Conservation (phyloP, 2,329 filamentous ascomycete species). For the Verruconis gallopava region DNA sequence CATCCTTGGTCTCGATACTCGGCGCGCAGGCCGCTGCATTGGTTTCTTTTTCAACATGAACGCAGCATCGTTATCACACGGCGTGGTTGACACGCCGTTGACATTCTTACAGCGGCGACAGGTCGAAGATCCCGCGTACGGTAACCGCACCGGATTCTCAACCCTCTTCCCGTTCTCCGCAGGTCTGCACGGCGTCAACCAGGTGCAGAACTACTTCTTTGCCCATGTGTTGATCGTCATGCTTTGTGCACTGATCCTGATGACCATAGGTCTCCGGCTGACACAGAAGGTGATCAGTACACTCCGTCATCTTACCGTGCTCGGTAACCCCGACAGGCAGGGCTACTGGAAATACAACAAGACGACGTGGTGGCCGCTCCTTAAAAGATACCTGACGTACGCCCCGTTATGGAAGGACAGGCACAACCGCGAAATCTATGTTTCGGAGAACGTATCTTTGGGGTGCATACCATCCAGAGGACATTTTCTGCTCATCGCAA, state of each 20-base stretch:
- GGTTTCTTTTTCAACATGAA: no score
- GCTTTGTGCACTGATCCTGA: slow-evolving; percentile 19
- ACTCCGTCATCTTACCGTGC: slow-evolving; percentile 32
- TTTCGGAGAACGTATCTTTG: slow-evolving; percentile 54
- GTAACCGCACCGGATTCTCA: slow-evolving; percentile 6
- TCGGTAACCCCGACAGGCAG: slow-evolving; percentile 28
- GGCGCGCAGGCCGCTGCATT: no score
- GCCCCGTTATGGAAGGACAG: slow-evolving; percentile 61
- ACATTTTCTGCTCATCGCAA: slow-evolving; percentile 54
- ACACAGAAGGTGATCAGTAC: slow-evolving; percentile 30
- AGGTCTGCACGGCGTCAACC: slow-evolving; percentile 35
- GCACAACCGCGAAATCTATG: slow-evolving; percentile 62
- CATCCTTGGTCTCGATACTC: no score
- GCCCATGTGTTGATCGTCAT: slow-evolving; percentile 28
- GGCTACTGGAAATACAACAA: slow-evolving; percentile 34
- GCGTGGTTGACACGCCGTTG: background rate
- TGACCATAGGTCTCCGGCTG: slow-evolving; percentile 30
- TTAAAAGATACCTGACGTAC: slow-evolving; percentile 52
- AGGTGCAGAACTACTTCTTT: slow-evolving; percentile 34
- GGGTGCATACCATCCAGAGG: slow-evolving; percentile 71
- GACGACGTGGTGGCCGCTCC: slow-evolving; percentile 38
- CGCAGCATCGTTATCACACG: background rate
- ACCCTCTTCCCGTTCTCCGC: slow-evolving; percentile 8
- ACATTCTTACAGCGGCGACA: background rate
- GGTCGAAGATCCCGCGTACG: background rate